Conservation (phyloP, 2,329 filamentous ascomycete species). For the Hypocrella siamensis region DNA sequence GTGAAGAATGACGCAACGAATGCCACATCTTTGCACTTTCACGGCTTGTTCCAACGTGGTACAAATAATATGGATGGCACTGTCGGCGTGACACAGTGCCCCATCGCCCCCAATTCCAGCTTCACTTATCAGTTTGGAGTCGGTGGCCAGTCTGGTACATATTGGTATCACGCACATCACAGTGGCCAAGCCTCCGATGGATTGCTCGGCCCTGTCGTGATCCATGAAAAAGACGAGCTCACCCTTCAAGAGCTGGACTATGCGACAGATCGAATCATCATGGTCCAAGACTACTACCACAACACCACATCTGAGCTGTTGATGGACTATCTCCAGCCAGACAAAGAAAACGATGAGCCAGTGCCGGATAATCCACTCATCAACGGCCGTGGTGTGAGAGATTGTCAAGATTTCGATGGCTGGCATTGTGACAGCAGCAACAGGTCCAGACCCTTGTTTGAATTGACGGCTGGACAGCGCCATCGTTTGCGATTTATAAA, state of each 20-base stretch:
- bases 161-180: constrained; percentile 52
- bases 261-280: constrained; percentile 40
- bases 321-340: constrained; percentile 35
- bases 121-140: constrained; percentile 56
- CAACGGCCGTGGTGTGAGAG: constrained; percentile 32
- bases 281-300: constrained; percentile 63
- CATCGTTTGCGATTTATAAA: constrained; percentile 57
- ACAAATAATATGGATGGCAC: constrained; percentile 63
- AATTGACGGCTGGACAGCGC: constrained; percentile 34
- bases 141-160: constrained; percentile 29
- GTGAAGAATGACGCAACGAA: constrained; percentile 53
- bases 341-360: constrained; percentile 45
- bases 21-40: constrained; percentile 56
- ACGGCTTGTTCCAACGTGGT: constrained; percentile 64
- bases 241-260: constrained; percentile 13
- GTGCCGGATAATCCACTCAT: constrained; percentile 49
- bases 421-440: constrained; percentile 28
- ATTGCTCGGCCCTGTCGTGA: constrained; percentile 47
- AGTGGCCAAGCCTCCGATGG: constrained; percentile 52
- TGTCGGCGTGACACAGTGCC: constrained; percentile 50
- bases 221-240: constrained; percentile 38
- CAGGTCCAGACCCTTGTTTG: constrained; percentile 22
- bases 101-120: constrained; percentile 43
- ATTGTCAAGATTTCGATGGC: constrained; percentile 17
- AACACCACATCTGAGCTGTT: constrained; percentile 33